Conservation (phyloP, 1,284 basidiomycete species). For the Ganoderma sinense region DNA sequence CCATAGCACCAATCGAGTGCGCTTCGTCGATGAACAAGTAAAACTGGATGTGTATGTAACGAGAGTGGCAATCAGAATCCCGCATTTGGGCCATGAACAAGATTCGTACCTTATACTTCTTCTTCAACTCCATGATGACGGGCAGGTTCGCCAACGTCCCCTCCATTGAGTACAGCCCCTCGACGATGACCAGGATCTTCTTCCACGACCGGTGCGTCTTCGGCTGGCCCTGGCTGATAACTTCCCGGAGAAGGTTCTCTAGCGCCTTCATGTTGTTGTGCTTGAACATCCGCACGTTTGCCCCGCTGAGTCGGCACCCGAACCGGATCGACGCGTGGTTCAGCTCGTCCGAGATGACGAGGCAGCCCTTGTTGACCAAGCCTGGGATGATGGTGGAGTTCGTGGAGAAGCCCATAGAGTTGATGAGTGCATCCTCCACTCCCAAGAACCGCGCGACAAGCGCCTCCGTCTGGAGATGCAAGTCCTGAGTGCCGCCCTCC, state of each 20-base stretch:
- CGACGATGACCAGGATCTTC: conserved; percentile 95
- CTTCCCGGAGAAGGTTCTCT: conserved; percentile 87
- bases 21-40: conserved; percentile 97
- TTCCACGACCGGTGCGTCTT: conserved; percentile 99
- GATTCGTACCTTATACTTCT: conserved; percentile 87
- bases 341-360: conserved; percentile 97
- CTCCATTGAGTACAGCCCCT: conserved; percentile 99
- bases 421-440: conserved; percentile 88
- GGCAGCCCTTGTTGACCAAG: conserved; percentile 88
- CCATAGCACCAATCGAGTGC: conserved; percentile 96
- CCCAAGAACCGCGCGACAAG: conserved; percentile 93
- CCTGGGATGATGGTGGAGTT: conserved; percentile 97
- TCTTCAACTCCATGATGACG: conserved; percentile 86
- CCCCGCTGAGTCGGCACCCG: conserved; percentile 90
- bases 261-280: conserved; percentile 94
- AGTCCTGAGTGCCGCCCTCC: conserved; percentile 85
- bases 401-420: conserved; percentile 98
- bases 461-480: conserved; percentile 86
- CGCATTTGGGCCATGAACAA: neutral
- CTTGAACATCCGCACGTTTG: conserved; percentile 93
- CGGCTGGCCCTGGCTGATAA: conserved; percentile 96
- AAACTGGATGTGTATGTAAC: conserved; percentile 82
- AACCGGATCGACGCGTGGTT: conserved; percentile 97
- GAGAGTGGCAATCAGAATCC: conserved; percentile 13
- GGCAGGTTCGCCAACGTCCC: conserved; percentile 92